Conservation (phyloP, 108 stramenopile genomes). For the Cyclotella distinguenda region DNA sequence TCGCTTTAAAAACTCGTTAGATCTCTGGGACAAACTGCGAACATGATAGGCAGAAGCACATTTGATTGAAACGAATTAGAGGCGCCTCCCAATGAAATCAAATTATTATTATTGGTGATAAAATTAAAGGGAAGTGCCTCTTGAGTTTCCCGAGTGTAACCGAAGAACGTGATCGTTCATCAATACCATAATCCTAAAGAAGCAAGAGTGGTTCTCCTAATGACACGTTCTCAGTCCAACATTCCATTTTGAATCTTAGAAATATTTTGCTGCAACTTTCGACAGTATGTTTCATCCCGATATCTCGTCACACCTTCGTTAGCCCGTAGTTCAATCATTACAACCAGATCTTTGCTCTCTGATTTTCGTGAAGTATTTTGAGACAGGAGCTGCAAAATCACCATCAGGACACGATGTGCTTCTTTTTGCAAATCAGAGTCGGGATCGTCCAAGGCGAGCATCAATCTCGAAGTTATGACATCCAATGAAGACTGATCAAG, state of each 20-base stretch:
- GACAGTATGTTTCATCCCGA: neutral
- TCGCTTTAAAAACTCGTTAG: no score
- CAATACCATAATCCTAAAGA: no score
- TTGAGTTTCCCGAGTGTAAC: no score
- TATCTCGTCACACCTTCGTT: neutral
- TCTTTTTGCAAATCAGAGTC: slow-evolving; percentile 16
- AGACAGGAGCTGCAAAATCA: neutral
- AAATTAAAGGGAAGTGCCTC: no score
- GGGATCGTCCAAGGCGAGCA: slow-evolving; percentile 33
- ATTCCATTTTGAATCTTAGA: neutral
- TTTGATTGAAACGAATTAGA: no score
- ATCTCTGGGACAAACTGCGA: no score
- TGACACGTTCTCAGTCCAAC: no score
- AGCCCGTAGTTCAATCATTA: slow-evolving; percentile 15
- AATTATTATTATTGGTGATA: no score
- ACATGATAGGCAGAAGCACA: no score
- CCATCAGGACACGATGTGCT: slow-evolving; percentile 14
- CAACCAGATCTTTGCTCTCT: neutral
- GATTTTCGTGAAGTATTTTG: neutral
- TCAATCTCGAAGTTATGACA: slow-evolving; percentile 19
- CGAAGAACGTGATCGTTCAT: no score
- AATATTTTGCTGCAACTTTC: neutral
- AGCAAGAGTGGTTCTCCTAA: no score
- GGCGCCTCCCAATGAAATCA: no score
- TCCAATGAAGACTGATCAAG: slow-evolving; percentile 20